A percentile compares a stretch with the other conserved stretches of the same genome.
Conservation (phyloP, 2,329 filamentous ascomycete species). For the Raffaelea ambrosiae region DNA sequence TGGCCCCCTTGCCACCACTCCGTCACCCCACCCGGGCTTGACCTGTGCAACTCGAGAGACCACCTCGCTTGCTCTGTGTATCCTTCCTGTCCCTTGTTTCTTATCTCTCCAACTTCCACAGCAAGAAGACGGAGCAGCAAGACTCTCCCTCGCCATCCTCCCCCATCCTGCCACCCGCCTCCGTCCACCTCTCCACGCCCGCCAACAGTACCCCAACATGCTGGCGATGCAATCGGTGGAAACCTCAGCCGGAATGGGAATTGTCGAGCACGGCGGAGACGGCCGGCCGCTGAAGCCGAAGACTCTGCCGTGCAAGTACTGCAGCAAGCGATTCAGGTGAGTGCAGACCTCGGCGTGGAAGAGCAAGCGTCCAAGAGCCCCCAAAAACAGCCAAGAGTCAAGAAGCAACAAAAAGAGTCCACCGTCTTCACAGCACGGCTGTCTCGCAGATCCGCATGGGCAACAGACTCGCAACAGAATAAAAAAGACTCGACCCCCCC, state of each 20-base stretch:
- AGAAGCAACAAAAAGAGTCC: too few relatives aligned
- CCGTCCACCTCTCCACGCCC: background rate
- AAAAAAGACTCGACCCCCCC: too few relatives aligned
- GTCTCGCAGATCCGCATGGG: too few relatives aligned
- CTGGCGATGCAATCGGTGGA: slow-evolving; percentile 46
- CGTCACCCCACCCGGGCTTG: too few relatives aligned
- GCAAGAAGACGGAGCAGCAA: background rate
- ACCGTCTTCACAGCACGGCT: too few relatives aligned
- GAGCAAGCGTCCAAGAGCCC: too few relatives aligned
- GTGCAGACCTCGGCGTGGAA: slow-evolving; percentile 14
- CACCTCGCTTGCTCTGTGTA: background rate
- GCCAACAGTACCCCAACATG: slow-evolving; percentile 25
- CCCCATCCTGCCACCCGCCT: slow-evolving; percentile 1
- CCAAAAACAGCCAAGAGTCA: too few relatives aligned
- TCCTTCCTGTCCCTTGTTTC: background rate
- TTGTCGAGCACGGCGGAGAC: slow-evolving; percentile 39
- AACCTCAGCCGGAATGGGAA: slow-evolving; percentile 27
- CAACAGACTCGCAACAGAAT: too few relatives aligned
- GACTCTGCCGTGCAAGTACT: slow-evolving; percentile 54
- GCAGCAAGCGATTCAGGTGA: slow-evolving; percentile 54
- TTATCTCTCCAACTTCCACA: background rate
- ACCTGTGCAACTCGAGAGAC: too few relatives aligned
- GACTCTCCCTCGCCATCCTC: background rate
- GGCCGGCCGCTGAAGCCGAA: slow-evolving; percentile 51
- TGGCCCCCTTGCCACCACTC: background rate